Evolutionary conservation across 192 early-diverging fungal genomes (phyloP), one percentile per base, ranked within the genome.

Genomic region (Rhizophagus sp.): DNA sequence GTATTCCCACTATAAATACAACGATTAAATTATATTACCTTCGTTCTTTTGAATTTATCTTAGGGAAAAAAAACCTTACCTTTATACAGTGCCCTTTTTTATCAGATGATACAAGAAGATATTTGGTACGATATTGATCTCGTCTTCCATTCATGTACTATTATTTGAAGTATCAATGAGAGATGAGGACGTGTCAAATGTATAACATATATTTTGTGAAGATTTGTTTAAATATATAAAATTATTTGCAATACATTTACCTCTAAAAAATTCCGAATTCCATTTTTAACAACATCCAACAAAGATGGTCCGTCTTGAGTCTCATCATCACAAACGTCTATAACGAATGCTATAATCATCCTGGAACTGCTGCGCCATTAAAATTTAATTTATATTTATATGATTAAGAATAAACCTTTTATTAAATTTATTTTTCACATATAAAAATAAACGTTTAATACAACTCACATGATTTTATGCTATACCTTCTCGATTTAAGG

Each of bases 341-440:
- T n/a, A 19, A 70, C 22, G 17, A 70, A 70, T 41, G 39, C 68
- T 22, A 70, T 70, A 70, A 70, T 70, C 68, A 70, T 70, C 68
- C 47, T 34, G 15, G 6, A 57, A 22, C 52, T 57, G 19, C 52
- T 57, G 52, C 52, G 17, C 17, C 52, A 57, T 57, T n/a, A 22
- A 5, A 57, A 22, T 22, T 57, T 7, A 57, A 22, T 22, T 19
- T 57, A 57, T 22, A 22, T 22, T 41, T 41, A 41, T 8, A 41
- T 41, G 36, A 36, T 41, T 7, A 41, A 19, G 15, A 19, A 57
- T 6, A 19, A 57, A 57, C 3, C 52, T 7, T 6, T 22, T 22
- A 22, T 57, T 57, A 22, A 22, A 57, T 19, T 15, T 17, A 52
- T 52, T 36, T 2, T 2, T 30, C 1, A 30, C 1, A 30, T 30